Evolutionary conservation across 2,329 filamentous ascomycete genomes (phyloP), one percentile per base, ranked within the genome.

Genomic region (Chaetomium sp.): DNA sequence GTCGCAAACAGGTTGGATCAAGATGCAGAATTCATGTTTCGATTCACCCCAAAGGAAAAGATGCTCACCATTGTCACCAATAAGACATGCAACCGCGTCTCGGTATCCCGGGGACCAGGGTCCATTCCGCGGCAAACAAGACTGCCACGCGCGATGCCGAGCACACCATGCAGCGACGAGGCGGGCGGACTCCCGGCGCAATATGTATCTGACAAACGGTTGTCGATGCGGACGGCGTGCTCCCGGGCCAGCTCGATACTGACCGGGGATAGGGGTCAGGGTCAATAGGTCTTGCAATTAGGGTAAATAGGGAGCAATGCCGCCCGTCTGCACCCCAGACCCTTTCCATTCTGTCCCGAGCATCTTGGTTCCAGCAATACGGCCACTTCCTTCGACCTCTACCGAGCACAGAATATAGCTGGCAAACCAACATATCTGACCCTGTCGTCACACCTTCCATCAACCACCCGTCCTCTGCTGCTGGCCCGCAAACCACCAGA

Each of bases 221-320:
- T 3, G 0, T 21, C 49, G 33, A 50, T 31, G 42, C 61, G 57
- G 60, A 66, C 47, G 33, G 12, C 49, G 42, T 47, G 21, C 10
- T 45, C 57, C 64, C 57, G 64, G 42, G 12, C 54, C 50, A n/a
- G n/a, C 27, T 35, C 21, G 13, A 35, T 19, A 6, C 42, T 27
- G 25, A 13, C n/a, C 55, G 13, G 49, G 53, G n/a, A 53, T 25
- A n/a, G 9, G 12, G 19, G n/a, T 3, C 12, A 61, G 42, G 38
- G 38, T 59, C 13, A 7, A 55, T 33, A 54, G 27, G 53, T 42
- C 10, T 6, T n/a, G 55, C 29, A 67, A 62, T 62, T 35, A 67
- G 55, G 42, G 57, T 64, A 67, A 67, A 62, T 63, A 38, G 33
- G 13, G 27, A 6, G 29, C 33, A 45, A 54, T 38, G 50, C 42